phyloP scores from a whole-genome alignment of 257 asterid genomes.

The Thymus mandschuricus region DNA sequence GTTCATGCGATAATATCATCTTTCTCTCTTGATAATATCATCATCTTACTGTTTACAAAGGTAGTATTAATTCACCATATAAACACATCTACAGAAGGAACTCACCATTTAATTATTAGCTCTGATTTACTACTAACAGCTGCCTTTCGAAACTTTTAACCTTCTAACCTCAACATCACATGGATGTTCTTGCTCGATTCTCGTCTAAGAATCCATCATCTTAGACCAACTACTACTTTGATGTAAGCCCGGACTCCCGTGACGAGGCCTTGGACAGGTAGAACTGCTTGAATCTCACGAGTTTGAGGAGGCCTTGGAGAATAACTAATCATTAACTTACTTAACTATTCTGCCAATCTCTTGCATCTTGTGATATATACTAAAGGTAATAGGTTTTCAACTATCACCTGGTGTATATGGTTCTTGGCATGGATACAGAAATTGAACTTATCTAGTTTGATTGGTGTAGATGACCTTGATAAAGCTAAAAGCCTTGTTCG shows the following conservation, averaged over 20 bases:
- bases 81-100: too few species aligned
- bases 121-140: too few species aligned
- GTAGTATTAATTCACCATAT: too few species aligned
- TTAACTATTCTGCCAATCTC: conserved; percentile 79
- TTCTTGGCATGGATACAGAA: conserved; percentile 17
- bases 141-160: too few species aligned
- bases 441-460: conserved; percentile 33
- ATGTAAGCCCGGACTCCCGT: conserved; percentile 81
- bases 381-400: conserved; percentile 60
- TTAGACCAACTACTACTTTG: conserved; percentile 89
- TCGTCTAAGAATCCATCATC: too few species aligned
- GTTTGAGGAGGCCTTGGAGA: background rate
- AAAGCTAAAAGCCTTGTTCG: conserved; percentile 71
- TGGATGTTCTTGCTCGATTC: too few species aligned
- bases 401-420: conserved; percentile 33
- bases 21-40: too few species aligned
- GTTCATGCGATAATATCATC: too few species aligned
- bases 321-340: too few species aligned
- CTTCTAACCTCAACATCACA: too few species aligned
- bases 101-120: too few species aligned
- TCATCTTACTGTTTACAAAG: too few species aligned
- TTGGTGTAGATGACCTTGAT: conserved; percentile 74
- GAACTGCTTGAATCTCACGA: conserved; percentile 14
- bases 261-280: conserved; percentile 98
- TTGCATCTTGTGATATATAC: conserved; percentile 93